These are phyloP conservation scores for Epichloe festucae DNA, from an alignment of 2,329 filamentous ascomycete genomes.

Conservation along the genomic window DNA sequence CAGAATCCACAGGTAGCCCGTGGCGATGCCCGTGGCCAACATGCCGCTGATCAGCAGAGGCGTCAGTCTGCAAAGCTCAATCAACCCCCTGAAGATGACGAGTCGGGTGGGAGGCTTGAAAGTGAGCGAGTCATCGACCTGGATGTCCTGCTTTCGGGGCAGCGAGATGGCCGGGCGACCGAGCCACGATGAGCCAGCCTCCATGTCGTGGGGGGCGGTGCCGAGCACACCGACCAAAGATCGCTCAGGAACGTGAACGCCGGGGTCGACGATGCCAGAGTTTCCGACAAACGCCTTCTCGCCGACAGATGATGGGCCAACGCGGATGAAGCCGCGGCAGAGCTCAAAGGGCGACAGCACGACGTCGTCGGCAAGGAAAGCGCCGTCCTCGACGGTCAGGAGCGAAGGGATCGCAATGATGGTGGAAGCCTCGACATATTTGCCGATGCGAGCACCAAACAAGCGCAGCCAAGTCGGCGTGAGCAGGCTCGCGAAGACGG, in stretches of 20 bases:
- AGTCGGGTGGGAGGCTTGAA: slow-evolving; percentile 9
- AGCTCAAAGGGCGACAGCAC: slow-evolving; percentile 10
- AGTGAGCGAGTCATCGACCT: slow-evolving; percentile 9
- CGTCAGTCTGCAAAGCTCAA: slow-evolving; percentile 9
- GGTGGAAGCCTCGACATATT: slow-evolving; percentile 10
- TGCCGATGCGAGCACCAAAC: slow-evolving; percentile 9
- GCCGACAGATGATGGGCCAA: slow-evolving; percentile 8
- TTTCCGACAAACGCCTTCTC: slow-evolving; percentile 10
- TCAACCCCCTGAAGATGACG: slow-evolving; percentile 5
- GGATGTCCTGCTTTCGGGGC: slow-evolving; percentile 7
- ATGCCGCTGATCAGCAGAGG: slow-evolving; percentile 7
- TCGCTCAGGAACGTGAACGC: slow-evolving; percentile 7
- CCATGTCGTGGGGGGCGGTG: slow-evolving; percentile 9
- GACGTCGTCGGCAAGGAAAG: slow-evolving; percentile 12
- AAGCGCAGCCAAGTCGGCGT: slow-evolving; percentile 10
- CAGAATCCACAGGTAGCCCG: slow-evolving; percentile 6
- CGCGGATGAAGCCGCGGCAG: slow-evolving; percentile 4
- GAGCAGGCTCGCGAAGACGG: slow-evolving; percentile 11
- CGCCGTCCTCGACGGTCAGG: slow-evolving; percentile 9
- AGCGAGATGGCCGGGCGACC: slow-evolving; percentile 11
- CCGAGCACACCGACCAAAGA: slow-evolving; percentile 10
- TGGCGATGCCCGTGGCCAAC: slow-evolving; percentile 1
- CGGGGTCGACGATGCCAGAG: slow-evolving; percentile 10
- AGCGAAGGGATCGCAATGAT: slow-evolving; percentile 10
- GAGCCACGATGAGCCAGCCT: slow-evolving; percentile 11